phyloP scores from a whole-genome alignment of 2,329 filamentous ascomycete genomes.

The Aspergillus puulaauensis region DNA sequence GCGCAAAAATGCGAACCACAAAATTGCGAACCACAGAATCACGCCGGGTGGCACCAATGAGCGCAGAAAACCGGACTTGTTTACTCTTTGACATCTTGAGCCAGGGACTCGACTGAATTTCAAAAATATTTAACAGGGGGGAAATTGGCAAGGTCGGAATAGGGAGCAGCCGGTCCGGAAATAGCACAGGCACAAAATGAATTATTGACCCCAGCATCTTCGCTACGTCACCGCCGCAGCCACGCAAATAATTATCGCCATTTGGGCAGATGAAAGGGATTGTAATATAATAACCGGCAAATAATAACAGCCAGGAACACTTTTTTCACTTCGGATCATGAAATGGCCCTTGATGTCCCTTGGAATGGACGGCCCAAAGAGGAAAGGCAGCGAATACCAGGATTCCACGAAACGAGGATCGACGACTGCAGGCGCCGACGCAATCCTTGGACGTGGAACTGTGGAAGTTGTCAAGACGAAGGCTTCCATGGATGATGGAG shows the following conservation, averaged over 20 bases:
- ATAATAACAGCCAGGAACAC: not conserved
- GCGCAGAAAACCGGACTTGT: not conserved
- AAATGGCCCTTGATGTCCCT: not conserved
- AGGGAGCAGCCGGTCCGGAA: not conserved
- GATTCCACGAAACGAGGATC: not conserved
- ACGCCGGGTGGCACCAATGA: not conserved
- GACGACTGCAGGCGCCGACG: slow-evolving; percentile 1
- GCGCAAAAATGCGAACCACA: not conserved
- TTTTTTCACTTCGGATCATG: not conserved
- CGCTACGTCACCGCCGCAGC: not conserved
- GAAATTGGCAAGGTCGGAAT: not conserved
- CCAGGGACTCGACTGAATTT: too few relatives aligned
- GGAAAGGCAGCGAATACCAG: not conserved
- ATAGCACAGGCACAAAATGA: not conserved
- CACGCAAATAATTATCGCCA: not conserved
- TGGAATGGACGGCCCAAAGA: not conserved
- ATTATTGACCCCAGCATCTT: not conserved
- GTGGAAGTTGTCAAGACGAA: too few relatives aligned
- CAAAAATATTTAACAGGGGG: not conserved
- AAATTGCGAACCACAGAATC: not conserved
- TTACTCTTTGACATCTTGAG: not conserved
- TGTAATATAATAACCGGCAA: too few relatives aligned
- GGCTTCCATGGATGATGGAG: not conserved
- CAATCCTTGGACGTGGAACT: slow-evolving; percentile 3
- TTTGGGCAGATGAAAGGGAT: too few relatives aligned